Base-by-base conservation (phyloP, 768 basidiomycete species). In the Suillus hirtellus region DNA sequence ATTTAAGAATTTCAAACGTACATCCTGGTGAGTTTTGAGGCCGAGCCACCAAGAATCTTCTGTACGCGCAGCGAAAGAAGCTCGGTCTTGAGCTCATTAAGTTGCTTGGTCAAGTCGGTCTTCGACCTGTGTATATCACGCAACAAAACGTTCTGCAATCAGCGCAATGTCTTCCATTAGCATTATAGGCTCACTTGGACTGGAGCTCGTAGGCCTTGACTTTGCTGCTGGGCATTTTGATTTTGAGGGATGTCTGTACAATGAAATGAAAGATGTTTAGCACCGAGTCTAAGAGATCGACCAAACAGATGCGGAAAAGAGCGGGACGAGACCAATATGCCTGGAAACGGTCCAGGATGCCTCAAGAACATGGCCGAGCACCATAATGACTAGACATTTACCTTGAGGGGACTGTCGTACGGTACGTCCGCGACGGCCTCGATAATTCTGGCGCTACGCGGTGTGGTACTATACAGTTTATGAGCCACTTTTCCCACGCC, bases 21-120 rank as follows among this genome's bases (percentile, higher is more conserved):
- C 97, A 99, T 99, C 84, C 92, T 95, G 73, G 93, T 96, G 70
- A 99, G 86, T 82, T 99, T 99, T 63, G 93, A 89, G 63, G 96
- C 90, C 70, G 93, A 92, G 40, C 95, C 95, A 73, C 95, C 95
- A 65, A 94, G 92, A 74, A 96, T 93, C 87, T 98, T 98, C 86
- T 97, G 95, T 67, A 99, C 97, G 73, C 96, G 89, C 79, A 99
- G 86, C 73, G 84, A 83, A 67, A 93, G 84, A 72, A 99, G 92
- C 87, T 99, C 97, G 65, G 82, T 87, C 89, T 95, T 98, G 81
- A 99, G 86, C 79, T 99, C 97, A 59, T 78, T 77, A 65, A 99
- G 87, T 80, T 97, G 94, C 80, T 96, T 96, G 68, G 87, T 80
- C 83, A 99, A 89, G 86, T 98, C 96, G 82, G 89, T 92, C 84